Conservation (phyloP, 148 eudicot species). For the Vaccinium corymbosum region DNA sequence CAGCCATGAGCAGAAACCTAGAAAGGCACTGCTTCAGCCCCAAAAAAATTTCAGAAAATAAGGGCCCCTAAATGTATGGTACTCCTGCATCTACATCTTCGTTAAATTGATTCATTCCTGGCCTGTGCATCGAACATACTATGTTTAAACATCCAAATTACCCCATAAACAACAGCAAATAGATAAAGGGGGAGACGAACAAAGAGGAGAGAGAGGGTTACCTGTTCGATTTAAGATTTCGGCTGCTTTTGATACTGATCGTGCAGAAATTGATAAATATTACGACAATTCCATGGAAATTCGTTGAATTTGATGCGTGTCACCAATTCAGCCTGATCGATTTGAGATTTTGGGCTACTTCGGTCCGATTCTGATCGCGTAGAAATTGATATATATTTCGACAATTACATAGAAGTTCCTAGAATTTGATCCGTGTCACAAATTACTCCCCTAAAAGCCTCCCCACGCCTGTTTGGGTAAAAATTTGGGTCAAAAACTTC, state of each 20-base stretch:
- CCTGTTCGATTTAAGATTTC: neutral
- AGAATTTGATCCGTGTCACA: neutral
- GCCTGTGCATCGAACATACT: neutral
- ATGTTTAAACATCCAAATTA: neutral
- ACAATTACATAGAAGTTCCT: neutral
- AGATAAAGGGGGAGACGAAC: neutral
- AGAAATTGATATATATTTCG: neutral
- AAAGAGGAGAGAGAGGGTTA: neutral
- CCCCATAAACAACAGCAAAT: neutral
- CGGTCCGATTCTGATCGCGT: neutral
- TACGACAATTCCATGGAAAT: neutral
- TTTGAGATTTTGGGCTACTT: neutral
- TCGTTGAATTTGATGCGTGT: neutral
- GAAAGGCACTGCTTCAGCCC: neutral
- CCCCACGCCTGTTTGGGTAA: too few relatives aligned
- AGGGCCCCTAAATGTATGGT: neutral
- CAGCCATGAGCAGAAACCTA: neutral
- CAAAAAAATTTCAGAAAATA: neutral
- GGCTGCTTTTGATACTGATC: neutral
- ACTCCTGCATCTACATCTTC: neutral
- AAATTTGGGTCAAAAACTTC: too few relatives aligned
- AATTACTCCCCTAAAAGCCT: neutral
- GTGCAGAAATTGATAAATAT: neutral
- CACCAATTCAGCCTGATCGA: neutral
- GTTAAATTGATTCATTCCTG: neutral